Evolutionary conservation across 495 filamentous ascomycete species (phyloP).

Genomic region (Penicillium herquei): DNA sequence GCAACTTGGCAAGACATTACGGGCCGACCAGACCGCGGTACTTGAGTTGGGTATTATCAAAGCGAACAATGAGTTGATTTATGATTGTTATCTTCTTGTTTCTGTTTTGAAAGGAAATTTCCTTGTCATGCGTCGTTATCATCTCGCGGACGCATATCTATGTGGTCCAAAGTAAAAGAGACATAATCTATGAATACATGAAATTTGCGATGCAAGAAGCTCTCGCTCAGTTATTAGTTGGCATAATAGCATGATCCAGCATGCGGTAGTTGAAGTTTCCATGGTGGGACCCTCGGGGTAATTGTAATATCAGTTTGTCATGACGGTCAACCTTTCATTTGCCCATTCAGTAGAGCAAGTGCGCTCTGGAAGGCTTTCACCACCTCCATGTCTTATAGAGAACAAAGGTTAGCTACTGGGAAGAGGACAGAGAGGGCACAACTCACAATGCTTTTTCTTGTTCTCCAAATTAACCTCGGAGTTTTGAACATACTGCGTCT

Average conservation of each 20-base stretch:
- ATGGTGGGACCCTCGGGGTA: not conserved
- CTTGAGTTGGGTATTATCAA: too few relatives aligned
- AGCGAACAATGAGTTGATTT: not conserved
- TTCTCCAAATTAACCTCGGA: constrained; percentile 64
- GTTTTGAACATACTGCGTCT: constrained; percentile 69
- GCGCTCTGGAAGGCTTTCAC: constrained; percentile 81
- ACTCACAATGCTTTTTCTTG: constrained; percentile 72
- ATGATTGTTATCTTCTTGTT: not conserved
- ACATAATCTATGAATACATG: constrained; percentile 1
- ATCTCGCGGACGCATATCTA: not conserved
- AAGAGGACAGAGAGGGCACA: not conserved
- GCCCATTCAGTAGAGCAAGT: constrained; percentile 59
- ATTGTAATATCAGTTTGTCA: not conserved
- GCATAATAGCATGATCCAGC: not conserved
- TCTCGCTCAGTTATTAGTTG: not conserved
- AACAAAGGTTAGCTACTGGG: not conserved
- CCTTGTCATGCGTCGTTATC: not conserved
- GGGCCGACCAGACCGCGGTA: constrained; percentile 41
- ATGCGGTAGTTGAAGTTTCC: not conserved
- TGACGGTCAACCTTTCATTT: constrained; percentile 20
- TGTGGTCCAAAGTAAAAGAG: not conserved
- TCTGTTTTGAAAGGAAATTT: too few relatives aligned
- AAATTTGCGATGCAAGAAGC: not conserved
- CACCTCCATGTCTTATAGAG: constrained; percentile 63
- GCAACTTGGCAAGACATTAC: constrained; percentile 90